Conservation (phyloP, 2,329 filamentous ascomycete genomes). For the Beauveria scarabaeidicola region DNA sequence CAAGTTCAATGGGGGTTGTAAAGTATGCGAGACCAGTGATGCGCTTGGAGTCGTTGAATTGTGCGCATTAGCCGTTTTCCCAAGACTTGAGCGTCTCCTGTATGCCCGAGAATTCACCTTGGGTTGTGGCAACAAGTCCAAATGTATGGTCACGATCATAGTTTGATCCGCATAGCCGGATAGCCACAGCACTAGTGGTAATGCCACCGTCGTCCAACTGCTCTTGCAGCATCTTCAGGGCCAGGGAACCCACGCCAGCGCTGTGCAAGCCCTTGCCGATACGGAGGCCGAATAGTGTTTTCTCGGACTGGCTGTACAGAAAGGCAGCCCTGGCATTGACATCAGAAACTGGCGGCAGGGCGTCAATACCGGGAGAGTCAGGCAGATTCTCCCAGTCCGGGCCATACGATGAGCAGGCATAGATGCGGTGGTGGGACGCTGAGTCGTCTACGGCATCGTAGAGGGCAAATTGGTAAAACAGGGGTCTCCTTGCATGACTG, state of each 20-base stretch:
- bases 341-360: conserved; percentile 19
- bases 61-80: not conserved
- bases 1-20: not conserved
- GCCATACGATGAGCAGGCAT: conserved; percentile 20
- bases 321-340: conserved; percentile 21
- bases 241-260: not conserved
- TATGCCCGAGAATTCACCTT: not conserved
- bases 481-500: conserved; percentile 20
- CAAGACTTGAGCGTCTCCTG: not conserved
- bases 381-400: conserved; percentile 13
- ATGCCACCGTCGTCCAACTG: not conserved
- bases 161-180: not conserved
- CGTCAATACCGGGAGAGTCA: conserved; percentile 16
- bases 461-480: conserved; percentile 28
- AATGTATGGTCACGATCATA: not conserved
- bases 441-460: conserved; percentile 25
- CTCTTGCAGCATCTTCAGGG: not conserved
- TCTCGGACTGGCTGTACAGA: conserved; percentile 22
- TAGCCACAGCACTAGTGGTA: not conserved
- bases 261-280: conserved; percentile 20
- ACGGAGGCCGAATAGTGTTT: conserved; percentile 25
- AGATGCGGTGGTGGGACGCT: conserved; percentile 21
- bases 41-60: not conserved
- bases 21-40: not conserved
- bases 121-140: not conserved